Evolutionary conservation across 2,329 filamentous ascomycete genomes (phyloP), one percentile per base, ranked within the genome.

Genomic region (Cordyceps militaris): DNA sequence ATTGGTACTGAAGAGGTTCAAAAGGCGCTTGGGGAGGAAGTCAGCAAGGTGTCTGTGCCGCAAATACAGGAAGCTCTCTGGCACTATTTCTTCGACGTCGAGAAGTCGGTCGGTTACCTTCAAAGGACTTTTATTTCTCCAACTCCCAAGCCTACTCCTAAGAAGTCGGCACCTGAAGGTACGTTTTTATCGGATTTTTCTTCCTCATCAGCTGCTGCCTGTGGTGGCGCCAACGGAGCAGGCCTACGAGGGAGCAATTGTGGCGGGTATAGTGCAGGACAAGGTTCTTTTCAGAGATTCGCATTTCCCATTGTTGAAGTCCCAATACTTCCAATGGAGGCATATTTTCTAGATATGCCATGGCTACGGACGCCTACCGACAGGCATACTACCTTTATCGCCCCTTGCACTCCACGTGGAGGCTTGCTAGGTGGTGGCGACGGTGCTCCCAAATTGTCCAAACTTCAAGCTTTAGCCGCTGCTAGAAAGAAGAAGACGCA

Each of bases 41-140:
- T 79, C 32, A 74, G 74, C 62, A 84, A 82, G 61, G 78, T 86
- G 64, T 81, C 78, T 36, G 74, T 71, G 47, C 71, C 67, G 38
- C 87, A 96, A 67, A 93, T 97, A 61, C 85, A 96, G 69, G 93
- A 97, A 61, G 83, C 92, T 0, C 73, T 99, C 16, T 97, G 91
- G 91, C 85, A 99, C 72, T 97, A 97, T 72, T 97, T 93, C 71
- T 97, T 92, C 69, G 92, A 99, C 66, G 79, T 96, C 30, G 87
- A 85, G 58, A 96, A 96, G 72, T 85, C 90, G 1, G 87, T 95
- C 38, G 79, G 82, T 58, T 97, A 95, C 67, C 73, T 99, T 59
- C 82, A 85, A 61, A 88, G 85, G 79, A 85, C 78, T 32, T 82
- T 76, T 62, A 74, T 83, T 63, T 71, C 74, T 8, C 74, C 74